Conservation (phyloP, 129 eudicot species). For the Tagetes patula region DNA sequence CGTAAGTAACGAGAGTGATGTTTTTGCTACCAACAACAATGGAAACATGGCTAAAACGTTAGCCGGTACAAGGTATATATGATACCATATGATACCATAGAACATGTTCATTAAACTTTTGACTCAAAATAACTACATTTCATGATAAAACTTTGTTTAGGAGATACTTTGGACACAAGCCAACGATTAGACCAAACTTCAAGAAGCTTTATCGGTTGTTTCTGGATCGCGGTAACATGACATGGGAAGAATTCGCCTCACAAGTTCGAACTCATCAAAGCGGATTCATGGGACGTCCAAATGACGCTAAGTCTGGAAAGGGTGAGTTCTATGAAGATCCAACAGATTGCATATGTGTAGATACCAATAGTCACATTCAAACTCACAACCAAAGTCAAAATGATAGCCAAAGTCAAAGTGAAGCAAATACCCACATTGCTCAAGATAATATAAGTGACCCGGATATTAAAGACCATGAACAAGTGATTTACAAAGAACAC, state of each 20-base stretch:
- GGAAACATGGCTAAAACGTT: slow-evolving; percentile 89
- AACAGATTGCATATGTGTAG: slow-evolving; percentile 56
- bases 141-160: slow-evolving; percentile 26
- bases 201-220: slow-evolving; percentile 54
- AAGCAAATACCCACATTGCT: neutral
- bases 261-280: slow-evolving; percentile 49
- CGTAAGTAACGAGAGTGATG: slow-evolving; percentile 64
- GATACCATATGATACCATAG: neutral
- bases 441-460: slow-evolving; percentile 14
- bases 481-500: slow-evolving; percentile 29
- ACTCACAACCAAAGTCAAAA: slow-evolving; percentile 4
- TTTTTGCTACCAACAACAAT: slow-evolving; percentile 71
- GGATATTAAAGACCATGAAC: slow-evolving; percentile 22
- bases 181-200: slow-evolving; percentile 69
- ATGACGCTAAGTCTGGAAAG: slow-evolving; percentile 54
- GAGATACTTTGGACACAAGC: slow-evolving; percentile 80
- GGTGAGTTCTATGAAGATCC: slow-evolving; percentile 72
- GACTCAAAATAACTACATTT: neutral
- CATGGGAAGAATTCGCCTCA: slow-evolving; percentile 63
- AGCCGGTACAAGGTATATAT: slow-evolving; percentile 76
- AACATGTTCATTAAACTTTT: neutral
- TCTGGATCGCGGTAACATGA: slow-evolving; percentile 49
- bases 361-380: slow-evolving; percentile 19
- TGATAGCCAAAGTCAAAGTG: slow-evolving; percentile 21
- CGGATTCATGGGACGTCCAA: slow-evolving; percentile 73